Evolutionary conservation across 2,329 filamentous ascomycete species (phyloP).

Genomic region (Zymoseptoria brevis): DNA sequence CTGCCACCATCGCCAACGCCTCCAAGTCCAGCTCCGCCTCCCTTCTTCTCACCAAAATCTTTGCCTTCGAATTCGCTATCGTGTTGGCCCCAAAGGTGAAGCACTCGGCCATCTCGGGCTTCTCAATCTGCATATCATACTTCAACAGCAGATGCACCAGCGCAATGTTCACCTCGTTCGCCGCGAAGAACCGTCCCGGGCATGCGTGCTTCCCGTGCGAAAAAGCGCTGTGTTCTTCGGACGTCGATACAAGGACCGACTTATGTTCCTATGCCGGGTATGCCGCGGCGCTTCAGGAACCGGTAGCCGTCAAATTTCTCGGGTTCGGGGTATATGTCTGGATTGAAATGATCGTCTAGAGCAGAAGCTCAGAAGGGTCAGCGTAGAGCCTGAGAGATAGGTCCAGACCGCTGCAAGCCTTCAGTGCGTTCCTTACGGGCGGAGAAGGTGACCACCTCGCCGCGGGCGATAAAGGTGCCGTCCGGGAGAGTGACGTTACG

Average conservation of each 20-base stretch:
- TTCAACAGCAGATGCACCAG: slow-evolving; percentile 28
- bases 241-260: slow-evolving; percentile 15
- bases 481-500: slow-evolving; percentile 22
- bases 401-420: background rate
- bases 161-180: slow-evolving; percentile 29
- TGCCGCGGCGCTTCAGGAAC: slow-evolving; percentile 16
- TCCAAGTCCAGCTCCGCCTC: slow-evolving; percentile 13
- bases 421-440: background rate
- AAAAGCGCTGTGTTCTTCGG: slow-evolving; percentile 20
- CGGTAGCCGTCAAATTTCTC: slow-evolving; percentile 20
- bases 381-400: background rate
- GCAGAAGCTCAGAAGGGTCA: background rate
- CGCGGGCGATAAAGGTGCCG: slow-evolving; percentile 21
- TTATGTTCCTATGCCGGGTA: slow-evolving; percentile 17
- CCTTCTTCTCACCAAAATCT: slow-evolving; percentile 8
- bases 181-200: slow-evolving; percentile 31
- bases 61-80: slow-evolving; percentile 8
- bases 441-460: slow-evolving; percentile 13
- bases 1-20: background rate
- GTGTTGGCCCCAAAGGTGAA: slow-evolving; percentile 5
- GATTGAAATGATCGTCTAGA: slow-evolving; percentile 7
- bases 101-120: slow-evolving; percentile 6
- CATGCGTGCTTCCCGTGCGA: slow-evolving; percentile 29
- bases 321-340: slow-evolving; percentile 13
- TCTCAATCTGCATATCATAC: slow-evolving; percentile 27